Evolutionary conservation across 1,139 yeast species (phyloP), one percentile per base, ranked within the genome.

Genomic region (Wickerhamomyces sp.): DNA sequence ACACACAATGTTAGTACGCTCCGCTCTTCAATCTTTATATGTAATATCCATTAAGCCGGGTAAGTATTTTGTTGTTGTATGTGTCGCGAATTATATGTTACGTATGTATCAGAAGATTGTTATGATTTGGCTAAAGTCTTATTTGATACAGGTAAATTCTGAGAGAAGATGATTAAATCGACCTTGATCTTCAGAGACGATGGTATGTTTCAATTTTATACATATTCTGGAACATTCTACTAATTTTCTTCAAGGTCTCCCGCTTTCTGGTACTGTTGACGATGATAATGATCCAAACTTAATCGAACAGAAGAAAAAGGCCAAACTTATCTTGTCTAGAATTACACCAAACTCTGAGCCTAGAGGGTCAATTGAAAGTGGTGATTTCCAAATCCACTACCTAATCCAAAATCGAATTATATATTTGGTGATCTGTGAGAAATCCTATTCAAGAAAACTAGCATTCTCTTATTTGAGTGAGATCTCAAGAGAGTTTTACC

Each of bases 261-360:
- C 97, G 16, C 71, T 90, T 42, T 81, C 95, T 47, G 95, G 95
- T n/a, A 85, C 96, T 2, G 92, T 88, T 14, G 97, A 90, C 56
- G 95, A 89, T 51, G 84, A 81, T 48, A 72, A 72, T 38, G 75
- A 73, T 39, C 61, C 62, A 30, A 65, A 69, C 13, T 68, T 90
- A 39, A 60, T 70, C 31, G 94, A 87, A 45, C 92, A 87, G 59
- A 90, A 90, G 72, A 80, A 84, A 60, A 88, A 88, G 61, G 78
- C 89, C 53, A 90, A 92, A 65, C 68, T 84, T 45, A 71, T 92
- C 40, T 74, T 89, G 37, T 72, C 84, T 36, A 74, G 94, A 55
- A 76, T 92, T 59, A 84, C 84, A 31, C 82, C 90, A 37, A 76
- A 81, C 52, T 81, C 95, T 2, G 96, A 86, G 54, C 79, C 87